Evolutionary conservation across 352 stramenopile genomes (phyloP), one percentile per base, ranked within the genome.

Genomic region (Globisporangium middletonii): DNA sequence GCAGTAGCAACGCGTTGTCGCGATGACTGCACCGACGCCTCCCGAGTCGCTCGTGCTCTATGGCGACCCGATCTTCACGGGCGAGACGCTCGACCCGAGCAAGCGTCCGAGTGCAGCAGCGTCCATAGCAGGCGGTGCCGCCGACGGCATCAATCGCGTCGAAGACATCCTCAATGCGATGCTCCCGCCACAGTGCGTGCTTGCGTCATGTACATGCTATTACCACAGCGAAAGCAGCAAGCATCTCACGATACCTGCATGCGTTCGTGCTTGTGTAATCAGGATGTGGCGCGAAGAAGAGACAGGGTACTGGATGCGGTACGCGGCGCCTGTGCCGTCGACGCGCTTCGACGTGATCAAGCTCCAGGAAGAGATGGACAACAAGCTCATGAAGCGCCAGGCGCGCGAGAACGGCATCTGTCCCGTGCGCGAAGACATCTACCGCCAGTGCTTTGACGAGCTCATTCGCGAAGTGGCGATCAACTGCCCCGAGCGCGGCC

Each of bases 261-360:
- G 5, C 42, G 5, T 35, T 8, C 38, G 12, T 51, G 23, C 19
- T 12, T 35, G 5, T 3, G 16, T 11, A n/a, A 33, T 15, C 11
- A 95, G 85, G 51, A 86, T 90, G 67, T 93, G 86, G 86, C 71
- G 66, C 3, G 77, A 92, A 62, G 81, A 92, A 62, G 78, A 77
- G 23, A 87, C 85, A 3, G 82, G 85, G 15, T 89, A 76, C 57
- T 98, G 88, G 89, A 89, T 97, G 73, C 91, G 95, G 56, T 97
- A 97, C 64, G 80, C 86, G 35, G 94, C 79, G 16, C 88, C 93
- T 26, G 77, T 90, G 41, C 85, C 88, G 3, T 94, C 92, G n/a
- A 96, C 90, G 53, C 86, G 94, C 15, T 83, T 97, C 48, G 93
- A 98, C 51, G 93, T 98, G 53, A 89, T 98, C 57, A 89, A 89